These are phyloP conservation scores for Phytopythium cucurbitacearum DNA, from an alignment of 352 stramenopile genomes.

Conservation along the genomic window DNA sequence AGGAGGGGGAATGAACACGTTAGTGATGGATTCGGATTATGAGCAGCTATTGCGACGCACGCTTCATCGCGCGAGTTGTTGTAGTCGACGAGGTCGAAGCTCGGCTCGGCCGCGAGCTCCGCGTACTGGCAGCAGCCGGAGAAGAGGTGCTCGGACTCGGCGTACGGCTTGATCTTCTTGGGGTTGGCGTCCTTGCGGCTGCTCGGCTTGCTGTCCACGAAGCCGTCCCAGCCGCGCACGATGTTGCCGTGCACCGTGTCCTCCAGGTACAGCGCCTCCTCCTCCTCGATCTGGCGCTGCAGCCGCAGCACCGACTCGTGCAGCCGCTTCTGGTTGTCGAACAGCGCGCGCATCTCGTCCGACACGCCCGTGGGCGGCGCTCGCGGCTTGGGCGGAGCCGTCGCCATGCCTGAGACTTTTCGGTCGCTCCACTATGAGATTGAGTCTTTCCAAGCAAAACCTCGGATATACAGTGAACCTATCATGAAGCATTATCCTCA, in stretches of 20 bases:
- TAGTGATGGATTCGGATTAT: background rate
- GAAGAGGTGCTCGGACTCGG: slow-evolving; percentile 75
- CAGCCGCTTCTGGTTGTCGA: slow-evolving; percentile 62
- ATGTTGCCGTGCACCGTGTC: slow-evolving; percentile 86
- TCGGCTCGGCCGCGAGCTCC: slow-evolving; percentile 44
- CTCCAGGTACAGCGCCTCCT: slow-evolving; percentile 74
- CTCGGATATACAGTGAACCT: background rate
- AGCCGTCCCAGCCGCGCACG: slow-evolving; percentile 84
- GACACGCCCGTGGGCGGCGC: slow-evolving; percentile 25
- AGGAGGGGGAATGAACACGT: background rate
- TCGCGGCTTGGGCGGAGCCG: background rate
- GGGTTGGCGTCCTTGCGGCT: slow-evolving; percentile 62
- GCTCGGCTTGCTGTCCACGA: slow-evolving; percentile 76
- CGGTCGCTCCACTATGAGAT: background rate
- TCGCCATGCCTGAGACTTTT: background rate
- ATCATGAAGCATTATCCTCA: background rate
- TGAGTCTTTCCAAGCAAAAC: background rate
- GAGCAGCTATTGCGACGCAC: background rate
- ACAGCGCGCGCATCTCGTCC: slow-evolving; percentile 67
- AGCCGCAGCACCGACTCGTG: slow-evolving; percentile 69
- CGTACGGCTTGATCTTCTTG: slow-evolving; percentile 83
- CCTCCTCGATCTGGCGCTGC: slow-evolving; percentile 74
- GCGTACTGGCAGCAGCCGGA: slow-evolving; percentile 68
- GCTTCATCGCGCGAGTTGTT: slow-evolving; percentile 24
- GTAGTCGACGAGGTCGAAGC: slow-evolving; percentile 49